These are phyloP conservation scores for Fragaria ananassa DNA, from an alignment of 306 rosid genomes.

Conservation along the genomic window DNA sequence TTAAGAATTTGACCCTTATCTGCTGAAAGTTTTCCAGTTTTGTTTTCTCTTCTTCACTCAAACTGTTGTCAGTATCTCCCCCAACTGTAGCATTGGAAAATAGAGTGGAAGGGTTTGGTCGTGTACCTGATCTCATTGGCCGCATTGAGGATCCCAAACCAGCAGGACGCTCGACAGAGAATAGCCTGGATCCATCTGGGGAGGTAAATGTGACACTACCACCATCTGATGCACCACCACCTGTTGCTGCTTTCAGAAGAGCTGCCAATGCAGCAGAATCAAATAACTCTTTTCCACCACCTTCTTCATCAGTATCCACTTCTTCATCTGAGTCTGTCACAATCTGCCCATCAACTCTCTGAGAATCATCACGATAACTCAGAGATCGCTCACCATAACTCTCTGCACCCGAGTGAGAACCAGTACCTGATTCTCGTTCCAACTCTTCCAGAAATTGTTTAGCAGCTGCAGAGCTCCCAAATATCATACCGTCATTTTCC, in stretches of 20 bases:
- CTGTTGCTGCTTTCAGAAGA: slow-evolving; percentile 85
- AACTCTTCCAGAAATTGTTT: slow-evolving; percentile 59
- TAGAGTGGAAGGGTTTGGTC: slow-evolving; percentile 52
- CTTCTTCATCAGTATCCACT: slow-evolving; percentile 81
- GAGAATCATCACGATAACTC: slow-evolving; percentile 42
- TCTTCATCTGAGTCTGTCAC: slow-evolving; percentile 88
- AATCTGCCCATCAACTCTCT: slow-evolving; percentile 85
- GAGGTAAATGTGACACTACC: slow-evolving; percentile 71
- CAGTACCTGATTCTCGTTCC: slow-evolving; percentile 51
- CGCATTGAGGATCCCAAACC: slow-evolving; percentile 86
- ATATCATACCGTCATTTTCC: slow-evolving; percentile 54
- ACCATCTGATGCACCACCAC: slow-evolving; percentile 68
- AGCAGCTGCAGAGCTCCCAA: slow-evolving; percentile 72
- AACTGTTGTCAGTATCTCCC: slow-evolving; percentile 44
- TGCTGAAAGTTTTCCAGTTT: slow-evolving; percentile 72
- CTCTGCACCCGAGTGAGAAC: slow-evolving; percentile 49
- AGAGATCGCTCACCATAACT: slow-evolving; percentile 35
- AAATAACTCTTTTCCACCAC: slow-evolving; percentile 76
- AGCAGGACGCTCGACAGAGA: slow-evolving; percentile 97
- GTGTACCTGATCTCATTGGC: slow-evolving; percentile 57
- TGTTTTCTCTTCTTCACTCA: slow-evolving; percentile 76
- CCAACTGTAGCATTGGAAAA: slow-evolving; percentile 46
- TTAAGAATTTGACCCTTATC: slow-evolving; percentile 67
- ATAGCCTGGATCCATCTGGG: slow-evolving; percentile 87
- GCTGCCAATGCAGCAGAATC: slow-evolving; percentile 94